phyloP scores from a whole-genome alignment of 2,329 filamentous ascomycete species.

The Graphium sp. region DNA sequence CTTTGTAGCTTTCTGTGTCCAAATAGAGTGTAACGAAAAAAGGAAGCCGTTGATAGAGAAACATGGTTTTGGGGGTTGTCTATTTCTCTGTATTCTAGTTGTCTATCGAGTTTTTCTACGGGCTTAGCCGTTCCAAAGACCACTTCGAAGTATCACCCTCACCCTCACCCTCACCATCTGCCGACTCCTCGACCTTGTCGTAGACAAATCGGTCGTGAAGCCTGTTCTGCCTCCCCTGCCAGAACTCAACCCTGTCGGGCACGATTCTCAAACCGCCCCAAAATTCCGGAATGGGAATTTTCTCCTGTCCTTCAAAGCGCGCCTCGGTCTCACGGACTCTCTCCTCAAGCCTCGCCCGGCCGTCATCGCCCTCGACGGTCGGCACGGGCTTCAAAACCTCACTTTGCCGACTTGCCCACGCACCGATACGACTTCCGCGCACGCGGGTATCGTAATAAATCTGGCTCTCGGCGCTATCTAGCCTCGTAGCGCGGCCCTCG shows the following conservation, averaged over 20 bases:
- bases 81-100: no score
- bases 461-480: conserved; percentile 56
- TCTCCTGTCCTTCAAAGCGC: conserved; percentile 55
- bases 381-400: conserved; percentile 41
- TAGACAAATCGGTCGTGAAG: conserved; percentile 92
- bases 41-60: no score
- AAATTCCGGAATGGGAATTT: conserved; percentile 82
- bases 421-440: conserved; percentile 69
- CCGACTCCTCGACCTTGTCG: conserved; percentile 19
- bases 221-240: conserved; percentile 79
- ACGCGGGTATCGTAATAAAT: conserved; percentile 51
- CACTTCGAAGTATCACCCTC: conserved; percentile 33
- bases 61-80: no score
- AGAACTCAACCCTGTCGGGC: conserved; percentile 84
- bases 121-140: conserved; percentile 59
- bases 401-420: conserved; percentile 88
- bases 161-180: conserved; percentile 21
- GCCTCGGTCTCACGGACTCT: conserved; percentile 64
- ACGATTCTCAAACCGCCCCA: conserved; percentile 85
- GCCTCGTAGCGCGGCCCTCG: conserved; percentile 56
- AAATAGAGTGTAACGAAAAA: no score
- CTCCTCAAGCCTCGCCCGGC: conserved; percentile 55
- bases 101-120: conserved; percentile 33
- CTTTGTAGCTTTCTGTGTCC: no score
- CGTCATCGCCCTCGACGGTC: conserved; percentile 35